Conservation (phyloP, 2,329 filamentous ascomycete genomes). For the Xylaria multiplex region DNA sequence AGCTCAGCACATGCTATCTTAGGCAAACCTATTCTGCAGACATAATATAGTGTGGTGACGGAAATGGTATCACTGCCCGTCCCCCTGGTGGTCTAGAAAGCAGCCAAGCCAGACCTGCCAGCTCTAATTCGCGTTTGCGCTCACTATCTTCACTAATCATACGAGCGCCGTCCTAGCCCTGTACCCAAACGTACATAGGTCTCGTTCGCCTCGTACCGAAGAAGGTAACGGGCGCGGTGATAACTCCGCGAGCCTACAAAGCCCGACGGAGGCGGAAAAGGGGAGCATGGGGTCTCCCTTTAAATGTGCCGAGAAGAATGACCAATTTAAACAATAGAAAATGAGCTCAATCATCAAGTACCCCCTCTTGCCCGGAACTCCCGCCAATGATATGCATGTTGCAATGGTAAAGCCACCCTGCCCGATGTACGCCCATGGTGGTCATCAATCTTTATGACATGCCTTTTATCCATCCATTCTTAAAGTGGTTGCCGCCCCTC, state of each 20-base stretch:
- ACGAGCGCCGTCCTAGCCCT: constrained; percentile 8
- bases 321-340: constrained; percentile 36
- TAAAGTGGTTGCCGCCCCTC: constrained; percentile 36
- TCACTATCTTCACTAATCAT: constrained; percentile 6
- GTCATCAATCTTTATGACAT: constrained; percentile 41
- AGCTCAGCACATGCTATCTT: constrained; percentile 18
- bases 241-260: constrained; percentile 1
- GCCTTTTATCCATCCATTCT: constrained; percentile 45
- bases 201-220: constrained; percentile 9
- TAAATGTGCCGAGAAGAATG: constrained; percentile 31
- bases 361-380: constrained; percentile 44
- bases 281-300: neutral
- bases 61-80: constrained; percentile 11
- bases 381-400: constrained; percentile 45
- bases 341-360: constrained; percentile 35
- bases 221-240: constrained; percentile 1
- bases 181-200: constrained; percentile 11
- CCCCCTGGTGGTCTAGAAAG: constrained; percentile 29
- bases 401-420: constrained; percentile 39
- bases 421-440: constrained; percentile 45
- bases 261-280: constrained; percentile 7
- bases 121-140: constrained; percentile 11
- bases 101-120: constrained; percentile 21
- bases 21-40: constrained; percentile 19
- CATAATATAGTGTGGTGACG: constrained; percentile 28